Evolutionary conservation across 805 yeast species (phyloP).

Genomic region (Cyberlindnera japonica): DNA sequence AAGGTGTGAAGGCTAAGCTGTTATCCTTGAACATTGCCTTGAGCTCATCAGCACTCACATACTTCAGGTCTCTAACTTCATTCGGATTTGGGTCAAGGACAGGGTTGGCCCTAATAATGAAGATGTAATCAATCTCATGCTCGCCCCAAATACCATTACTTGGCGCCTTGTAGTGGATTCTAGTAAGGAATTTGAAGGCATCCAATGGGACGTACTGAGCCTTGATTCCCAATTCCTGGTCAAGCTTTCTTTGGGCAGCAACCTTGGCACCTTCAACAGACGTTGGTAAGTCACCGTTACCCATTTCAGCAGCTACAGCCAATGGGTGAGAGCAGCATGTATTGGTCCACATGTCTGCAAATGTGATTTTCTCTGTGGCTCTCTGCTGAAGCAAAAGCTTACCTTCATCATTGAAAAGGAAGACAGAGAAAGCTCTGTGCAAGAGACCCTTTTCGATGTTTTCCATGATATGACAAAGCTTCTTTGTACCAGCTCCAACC

Average conservation of each 20-base stretch:
- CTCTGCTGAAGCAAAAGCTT: constrained; percentile 88
- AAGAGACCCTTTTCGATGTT: constrained; percentile 83
- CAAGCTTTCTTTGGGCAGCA: constrained; percentile 90
- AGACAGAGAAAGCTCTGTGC: constrained; percentile 97
- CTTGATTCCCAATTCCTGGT: constrained; percentile 88
- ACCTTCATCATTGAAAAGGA: constrained; percentile 74
- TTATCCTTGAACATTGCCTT: constrained; percentile 71
- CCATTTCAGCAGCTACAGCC: constrained; percentile 78
- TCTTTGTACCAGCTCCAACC: constrained; percentile 91
- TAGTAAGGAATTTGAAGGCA: constrained; percentile 76
- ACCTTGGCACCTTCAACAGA: constrained; percentile 75
- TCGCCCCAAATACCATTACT: constrained; percentile 90
- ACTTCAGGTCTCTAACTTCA: constrained; percentile 79
- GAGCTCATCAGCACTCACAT: constrained; percentile 66
- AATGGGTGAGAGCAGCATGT: constrained; percentile 99
- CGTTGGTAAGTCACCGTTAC: constrained; percentile 46
- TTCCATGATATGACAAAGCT: constrained; percentile 81
- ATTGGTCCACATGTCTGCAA: constrained; percentile 97
- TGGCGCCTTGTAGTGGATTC: constrained; percentile 93
- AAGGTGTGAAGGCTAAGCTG: constrained; percentile 82
- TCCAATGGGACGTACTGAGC: constrained; percentile 55
- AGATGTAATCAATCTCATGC: constrained; percentile 94
- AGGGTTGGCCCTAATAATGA: constrained; percentile 62
- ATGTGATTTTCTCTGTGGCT: constrained; percentile 94
- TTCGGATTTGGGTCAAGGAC: constrained; percentile 59